phyloP scores from a whole-genome alignment of 768 basidiomycete species.

The Tulasnella sp. region DNA sequence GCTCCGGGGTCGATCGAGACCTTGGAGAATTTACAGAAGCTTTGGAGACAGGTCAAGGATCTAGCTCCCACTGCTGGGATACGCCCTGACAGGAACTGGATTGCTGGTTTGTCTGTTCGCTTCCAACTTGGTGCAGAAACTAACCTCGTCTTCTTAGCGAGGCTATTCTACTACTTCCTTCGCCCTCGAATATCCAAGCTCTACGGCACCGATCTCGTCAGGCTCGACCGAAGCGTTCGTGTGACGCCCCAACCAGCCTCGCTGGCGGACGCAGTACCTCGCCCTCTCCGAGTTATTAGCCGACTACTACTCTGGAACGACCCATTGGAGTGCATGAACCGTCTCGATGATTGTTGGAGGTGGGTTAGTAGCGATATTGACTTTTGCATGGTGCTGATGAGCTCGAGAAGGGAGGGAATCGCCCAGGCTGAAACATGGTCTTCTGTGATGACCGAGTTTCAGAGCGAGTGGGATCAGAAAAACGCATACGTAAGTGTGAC shows the following conservation, averaged over 20 bases:
- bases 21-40: background rate
- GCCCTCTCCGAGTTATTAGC: background rate
- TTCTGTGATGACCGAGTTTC: background rate
- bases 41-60: background rate
- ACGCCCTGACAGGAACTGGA: constrained; percentile 1
- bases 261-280: background rate
- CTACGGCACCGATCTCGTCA: background rate
- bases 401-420: background rate
- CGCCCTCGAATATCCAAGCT: background rate
- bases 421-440: background rate
- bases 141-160: background rate
- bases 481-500: background rate
- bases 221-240: background rate
- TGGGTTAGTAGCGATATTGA: background rate
- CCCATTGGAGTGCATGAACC: background rate
- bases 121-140: background rate
- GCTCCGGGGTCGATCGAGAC: constrained; percentile 1
- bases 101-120: background rate
- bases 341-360: background rate
- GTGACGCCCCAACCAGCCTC: background rate
- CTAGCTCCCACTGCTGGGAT: background rate
- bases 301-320: constrained; percentile 1
- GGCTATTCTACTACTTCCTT: constrained; percentile 5
- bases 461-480: constrained; percentile 12
- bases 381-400: background rate